Percentiles rank a stretch among this genome's conserved stretches.
Conservation (phyloP, 2,329 filamentous ascomycete genomes). For the Alternaria angustiovoidea region DNA sequence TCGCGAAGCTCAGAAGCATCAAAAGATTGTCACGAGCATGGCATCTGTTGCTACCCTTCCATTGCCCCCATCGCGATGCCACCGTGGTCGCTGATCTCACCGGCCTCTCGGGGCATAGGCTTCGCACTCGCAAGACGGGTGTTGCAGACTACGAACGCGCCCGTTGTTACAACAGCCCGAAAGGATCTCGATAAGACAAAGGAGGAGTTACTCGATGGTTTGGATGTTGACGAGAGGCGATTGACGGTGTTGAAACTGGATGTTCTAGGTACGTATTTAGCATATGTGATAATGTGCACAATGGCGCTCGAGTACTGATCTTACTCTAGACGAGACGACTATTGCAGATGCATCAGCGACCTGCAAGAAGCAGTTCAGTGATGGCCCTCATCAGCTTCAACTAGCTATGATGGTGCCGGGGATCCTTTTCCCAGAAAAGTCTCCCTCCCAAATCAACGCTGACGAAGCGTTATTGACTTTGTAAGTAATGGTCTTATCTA, state of each 20-base stretch:
- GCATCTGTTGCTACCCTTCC: not conserved
- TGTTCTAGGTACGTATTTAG: slow-evolving; percentile 60
- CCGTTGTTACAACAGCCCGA: slow-evolving; percentile 68
- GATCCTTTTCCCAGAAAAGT: slow-evolving; percentile 76
- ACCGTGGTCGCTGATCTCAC: slow-evolving; percentile 62
- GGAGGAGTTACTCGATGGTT: slow-evolving; percentile 59
- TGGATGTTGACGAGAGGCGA: slow-evolving; percentile 58
- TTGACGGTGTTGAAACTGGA: slow-evolving; percentile 64
- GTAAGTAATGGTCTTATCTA: not conserved
- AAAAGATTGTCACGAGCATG: slow-evolving; percentile 16
- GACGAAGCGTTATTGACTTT: slow-evolving; percentile 72
- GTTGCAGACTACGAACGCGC: slow-evolving; percentile 64
- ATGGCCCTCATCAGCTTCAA: slow-evolving; percentile 63
- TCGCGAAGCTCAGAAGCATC: slow-evolving; percentile 8
- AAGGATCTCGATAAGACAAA: slow-evolving; percentile 60
- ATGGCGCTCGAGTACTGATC: not conserved
- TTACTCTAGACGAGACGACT: slow-evolving; percentile 65
- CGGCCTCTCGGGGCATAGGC: slow-evolving; percentile 70
- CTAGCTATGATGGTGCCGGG: slow-evolving; percentile 76
- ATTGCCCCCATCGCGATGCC: slow-evolving; percentile 45
- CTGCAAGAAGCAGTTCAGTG: slow-evolving; percentile 63
- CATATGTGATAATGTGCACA: not conserved
- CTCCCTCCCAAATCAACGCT: slow-evolving; percentile 70
- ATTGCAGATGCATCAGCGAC: slow-evolving; percentile 65
- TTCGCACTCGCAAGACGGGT: slow-evolving; percentile 67